Evolutionary conservation across 495 filamentous ascomycete species (phyloP).

Genomic region (Aspergillus ostianus): DNA sequence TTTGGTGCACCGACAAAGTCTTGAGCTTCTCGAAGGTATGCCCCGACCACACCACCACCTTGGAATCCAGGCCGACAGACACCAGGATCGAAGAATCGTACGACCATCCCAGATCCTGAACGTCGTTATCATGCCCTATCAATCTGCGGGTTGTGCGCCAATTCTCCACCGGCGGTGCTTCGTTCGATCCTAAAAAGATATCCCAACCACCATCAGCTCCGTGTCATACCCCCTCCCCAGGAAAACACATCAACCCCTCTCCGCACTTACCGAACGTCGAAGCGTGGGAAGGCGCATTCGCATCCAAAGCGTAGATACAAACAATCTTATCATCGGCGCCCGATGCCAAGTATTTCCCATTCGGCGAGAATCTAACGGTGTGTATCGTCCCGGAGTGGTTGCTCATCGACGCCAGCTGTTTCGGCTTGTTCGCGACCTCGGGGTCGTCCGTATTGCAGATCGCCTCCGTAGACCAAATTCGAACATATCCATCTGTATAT

Average conservation of each 20-base stretch:
- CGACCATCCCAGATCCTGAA: constrained; percentile 97
- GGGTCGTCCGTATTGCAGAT: constrained; percentile 75
- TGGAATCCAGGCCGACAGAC: constrained; percentile 95
- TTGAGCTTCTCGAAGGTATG: constrained; percentile 98
- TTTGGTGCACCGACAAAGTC: constrained; percentile 84
- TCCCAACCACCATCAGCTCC: constrained; percentile 8
- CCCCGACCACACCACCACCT: constrained; percentile 96
- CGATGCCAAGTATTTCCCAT: constrained; percentile 88
- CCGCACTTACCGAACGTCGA: constrained; percentile 67
- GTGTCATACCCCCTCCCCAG: neutral
- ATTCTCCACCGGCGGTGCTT: constrained; percentile 89
- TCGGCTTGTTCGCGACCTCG: constrained; percentile 67
- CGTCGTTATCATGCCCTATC: constrained; percentile 97
- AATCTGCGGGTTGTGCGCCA: constrained; percentile 92
- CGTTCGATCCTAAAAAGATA: constrained; percentile 67
- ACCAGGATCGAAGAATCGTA: constrained; percentile 93
- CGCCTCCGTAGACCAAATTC: constrained; percentile 95
- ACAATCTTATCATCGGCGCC: constrained; percentile 98
- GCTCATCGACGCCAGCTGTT: constrained; percentile 95
- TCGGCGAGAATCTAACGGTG: constrained; percentile 91
- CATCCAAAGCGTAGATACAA: constrained; percentile 89
- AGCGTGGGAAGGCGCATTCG: constrained; percentile 69
- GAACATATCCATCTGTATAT: constrained; percentile 81
- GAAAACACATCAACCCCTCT: neutral
- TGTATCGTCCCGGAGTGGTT: constrained; percentile 97